A percentile compares a stretch with the other conserved stretches of the same genome.
phyloP scores from a whole-genome alignment of 129 eudicot genomes.

The Silybum marianum region DNA sequence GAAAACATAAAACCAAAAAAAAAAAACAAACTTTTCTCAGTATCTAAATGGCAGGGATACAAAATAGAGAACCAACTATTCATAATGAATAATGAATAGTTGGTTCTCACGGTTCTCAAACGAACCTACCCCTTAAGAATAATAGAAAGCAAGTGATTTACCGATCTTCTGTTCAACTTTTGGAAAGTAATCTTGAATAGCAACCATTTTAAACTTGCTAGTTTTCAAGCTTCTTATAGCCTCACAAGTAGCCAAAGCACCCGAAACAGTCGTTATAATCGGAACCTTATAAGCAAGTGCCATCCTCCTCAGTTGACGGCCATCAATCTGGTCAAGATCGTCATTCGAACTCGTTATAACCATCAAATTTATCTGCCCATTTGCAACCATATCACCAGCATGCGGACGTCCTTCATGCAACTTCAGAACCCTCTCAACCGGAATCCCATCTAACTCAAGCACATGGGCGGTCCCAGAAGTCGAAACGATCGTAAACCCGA shows the following conservation, averaged over 20 bases:
- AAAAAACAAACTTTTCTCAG: neutral
- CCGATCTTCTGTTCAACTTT: conserved; percentile 21
- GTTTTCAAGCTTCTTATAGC: conserved; percentile 80
- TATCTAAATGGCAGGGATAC: neutral
- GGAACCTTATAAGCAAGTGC: conserved; percentile 95
- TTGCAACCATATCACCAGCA: conserved; percentile 88
- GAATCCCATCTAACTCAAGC: conserved; percentile 80
- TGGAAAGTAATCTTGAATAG: conserved; percentile 86
- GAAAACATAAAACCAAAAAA: conserved; percentile 13
- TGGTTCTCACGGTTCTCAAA: too few species aligned
- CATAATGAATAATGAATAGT: too few species aligned
- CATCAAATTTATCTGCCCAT: conserved; percentile 87
- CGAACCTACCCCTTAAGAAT: too few species aligned
- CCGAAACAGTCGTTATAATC: conserved; percentile 84
- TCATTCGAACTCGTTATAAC: conserved; percentile 93
- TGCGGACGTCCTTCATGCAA: conserved; percentile 97
- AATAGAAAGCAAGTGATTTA: neutral
- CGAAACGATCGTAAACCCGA: conserved; percentile 69
- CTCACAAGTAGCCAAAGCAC: conserved; percentile 83
- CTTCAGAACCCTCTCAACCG: conserved; percentile 84
- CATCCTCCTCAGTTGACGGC: conserved; percentile 81
- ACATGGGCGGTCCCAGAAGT: conserved; percentile 89
- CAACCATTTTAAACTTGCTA: conserved; percentile 67
- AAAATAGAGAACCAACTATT: neutral
- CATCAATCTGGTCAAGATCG: conserved; percentile 80